Base-by-base conservation (phyloP, 371 early-diverging fungal genomes). In the Zancudomyces culisetae region DNA sequence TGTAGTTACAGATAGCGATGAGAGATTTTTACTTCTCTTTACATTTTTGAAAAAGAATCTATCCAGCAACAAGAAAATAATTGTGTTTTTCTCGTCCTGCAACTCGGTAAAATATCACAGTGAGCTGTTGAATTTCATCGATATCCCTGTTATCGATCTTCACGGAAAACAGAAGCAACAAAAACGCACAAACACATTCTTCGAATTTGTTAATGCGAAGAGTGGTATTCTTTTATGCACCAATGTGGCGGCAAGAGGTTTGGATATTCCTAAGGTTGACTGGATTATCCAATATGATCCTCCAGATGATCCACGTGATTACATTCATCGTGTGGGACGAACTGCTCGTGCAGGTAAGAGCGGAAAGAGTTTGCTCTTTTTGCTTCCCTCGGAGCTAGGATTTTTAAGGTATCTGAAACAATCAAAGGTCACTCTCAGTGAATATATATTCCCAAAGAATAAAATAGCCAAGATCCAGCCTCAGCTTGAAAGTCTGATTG, bases 221-320 rank as follows among this genome's bases (percentile, higher is more conserved):
- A 69, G 70, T 29, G 92, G 92, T 27, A 85, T 92, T 49, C 69
- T 97, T 48, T 74, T 95, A 55, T 93, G 95, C 68, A 98, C 99
- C 30, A 96, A 99, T 63, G 92, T 99, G 26, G 98, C 95, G 24
- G 95, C 98, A 2, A 78, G 99, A 70, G 99, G 99, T 1, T 70
- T 99, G 27, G 99, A 99, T 70, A 92, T 99, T 57, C 90, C 96
- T 28, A 79, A 85, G 12, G 97, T 98, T 18, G 97, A 97, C 63
- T 88, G 92, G 87, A 92, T 99, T 57, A 83, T 98, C 55, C 98
- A 99, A 68, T 99, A 80, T 66, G 99, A 99, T 70, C 89, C 97
- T n/a, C 98, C 99, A 59, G 88, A 92, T 83, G 96, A 90, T 72
- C 88, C 90, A 51, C 80, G 81, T 66, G 94, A 96, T 61, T 98